Percentiles rank a stretch among this genome's conserved stretches.
These are phyloP conservation scores for Candida mattraensis DNA, from an alignment of 805 yeast species.

Conservation along the genomic window DNA sequence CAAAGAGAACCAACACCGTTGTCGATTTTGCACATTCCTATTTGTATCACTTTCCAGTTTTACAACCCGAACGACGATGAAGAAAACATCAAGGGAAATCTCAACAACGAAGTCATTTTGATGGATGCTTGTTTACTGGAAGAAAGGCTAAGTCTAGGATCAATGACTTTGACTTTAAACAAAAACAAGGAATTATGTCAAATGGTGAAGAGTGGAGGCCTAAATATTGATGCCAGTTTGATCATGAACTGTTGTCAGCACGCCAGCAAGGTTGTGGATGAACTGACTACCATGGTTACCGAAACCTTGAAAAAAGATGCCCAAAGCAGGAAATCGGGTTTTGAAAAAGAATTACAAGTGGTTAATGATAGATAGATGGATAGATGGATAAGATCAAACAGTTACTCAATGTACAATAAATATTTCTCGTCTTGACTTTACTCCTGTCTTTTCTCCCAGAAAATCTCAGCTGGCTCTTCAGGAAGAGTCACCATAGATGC, in stretches of 20 bases:
- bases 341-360: constrained; percentile 31
- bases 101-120: constrained; percentile 57
- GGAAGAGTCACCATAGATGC: constrained; percentile 95
- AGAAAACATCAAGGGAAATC: constrained; percentile 68
- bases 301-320: constrained; percentile 55
- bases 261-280: constrained; percentile 64
- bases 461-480: constrained; percentile 65
- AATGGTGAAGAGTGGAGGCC: constrained; percentile 85
- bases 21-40: constrained; percentile 83
- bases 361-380: constrained; percentile 30
- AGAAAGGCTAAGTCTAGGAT: constrained; percentile 74
- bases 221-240: constrained; percentile 70
- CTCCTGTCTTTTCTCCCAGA: constrained; percentile 66
- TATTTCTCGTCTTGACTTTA: background rate
- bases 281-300: constrained; percentile 64
- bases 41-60: constrained; percentile 87
- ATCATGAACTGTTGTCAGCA: constrained; percentile 67
- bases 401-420: constrained; percentile 2
- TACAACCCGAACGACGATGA: constrained; percentile 67
- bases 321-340: constrained; percentile 20
- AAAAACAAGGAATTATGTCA: constrained; percentile 91
- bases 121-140: constrained; percentile 79
- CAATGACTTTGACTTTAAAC: constrained; percentile 81
- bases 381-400: constrained; percentile 1
- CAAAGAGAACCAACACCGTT: constrained; percentile 88